Conservation (phyloP, 2,329 filamentous ascomycete species). For the Diaporthe humulicola region DNA sequence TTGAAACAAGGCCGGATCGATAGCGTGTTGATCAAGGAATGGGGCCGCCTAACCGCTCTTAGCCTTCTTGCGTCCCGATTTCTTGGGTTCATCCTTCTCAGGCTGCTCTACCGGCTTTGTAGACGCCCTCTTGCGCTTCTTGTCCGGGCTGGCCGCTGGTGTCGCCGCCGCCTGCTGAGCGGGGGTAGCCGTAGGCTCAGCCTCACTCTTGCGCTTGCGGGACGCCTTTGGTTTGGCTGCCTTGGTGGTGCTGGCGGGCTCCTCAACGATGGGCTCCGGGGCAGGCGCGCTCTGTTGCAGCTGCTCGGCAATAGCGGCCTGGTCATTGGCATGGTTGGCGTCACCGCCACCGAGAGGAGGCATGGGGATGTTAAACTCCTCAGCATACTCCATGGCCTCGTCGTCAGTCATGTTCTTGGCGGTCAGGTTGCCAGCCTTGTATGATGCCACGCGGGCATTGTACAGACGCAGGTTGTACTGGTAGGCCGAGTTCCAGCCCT, state of each 20-base stretch:
- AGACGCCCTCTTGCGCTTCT: conserved; percentile 73
- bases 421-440: conserved; percentile 70
- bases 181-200: conserved; percentile 53
- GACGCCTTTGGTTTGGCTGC: conserved; percentile 66
- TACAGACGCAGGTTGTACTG: conserved; percentile 77
- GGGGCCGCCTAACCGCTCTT: conserved; percentile 52
- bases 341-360: conserved; percentile 62
- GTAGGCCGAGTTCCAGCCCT: conserved; percentile 76
- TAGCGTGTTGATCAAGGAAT: conserved; percentile 47
- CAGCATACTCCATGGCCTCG: conserved; percentile 72
- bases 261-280: conserved; percentile 57
- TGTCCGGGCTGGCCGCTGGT: conserved; percentile 67
- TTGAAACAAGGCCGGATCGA: conserved; percentile 49
- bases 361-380: conserved; percentile 67
- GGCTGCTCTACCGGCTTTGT: conserved; percentile 63
- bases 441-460: conserved; percentile 74
- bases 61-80: conserved; percentile 72
- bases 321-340: conserved; percentile 60
- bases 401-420: conserved; percentile 74
- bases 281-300: conserved; percentile 60
- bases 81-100: conserved; percentile 70
- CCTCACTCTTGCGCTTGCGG: conserved; percentile 69
- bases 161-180: conserved; percentile 39
- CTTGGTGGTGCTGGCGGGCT: conserved; percentile 58
- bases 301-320: conserved; percentile 72